Evolutionary conservation across 2,329 filamentous ascomycete genomes (phyloP).

Genomic region (Helicocarpus griseus): DNA sequence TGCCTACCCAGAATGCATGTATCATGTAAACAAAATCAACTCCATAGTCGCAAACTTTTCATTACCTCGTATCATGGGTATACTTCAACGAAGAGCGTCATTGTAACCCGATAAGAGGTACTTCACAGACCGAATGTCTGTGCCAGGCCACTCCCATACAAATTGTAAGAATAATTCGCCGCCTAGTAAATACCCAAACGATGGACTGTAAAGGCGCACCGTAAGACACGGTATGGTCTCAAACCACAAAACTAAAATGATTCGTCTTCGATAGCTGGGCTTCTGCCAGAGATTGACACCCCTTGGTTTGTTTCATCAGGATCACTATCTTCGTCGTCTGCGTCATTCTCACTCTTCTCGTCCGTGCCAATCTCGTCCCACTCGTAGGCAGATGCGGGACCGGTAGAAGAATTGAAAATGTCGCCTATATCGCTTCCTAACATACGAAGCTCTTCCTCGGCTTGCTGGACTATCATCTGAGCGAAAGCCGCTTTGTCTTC

Average conservation of each 20-base stretch:
- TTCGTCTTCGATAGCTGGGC: background rate
- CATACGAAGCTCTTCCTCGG: background rate
- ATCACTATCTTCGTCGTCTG: background rate
- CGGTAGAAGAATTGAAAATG: background rate
- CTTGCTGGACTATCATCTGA: background rate
- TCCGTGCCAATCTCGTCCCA: background rate
- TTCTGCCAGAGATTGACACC: background rate
- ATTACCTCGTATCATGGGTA: no score
- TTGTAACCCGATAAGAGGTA: no score
- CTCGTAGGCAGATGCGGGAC: background rate
- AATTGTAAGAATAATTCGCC: no score
- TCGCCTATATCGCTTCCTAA: constrained; percentile 5
- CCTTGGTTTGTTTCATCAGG: background rate
- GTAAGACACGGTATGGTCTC: no score
- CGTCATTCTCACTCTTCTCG: background rate
- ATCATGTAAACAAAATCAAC: background rate
- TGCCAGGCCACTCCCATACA: no score
- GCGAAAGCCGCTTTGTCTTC: constrained; percentile 5
- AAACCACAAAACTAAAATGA: background rate
- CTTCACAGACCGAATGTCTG: no score
- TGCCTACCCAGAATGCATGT: background rate
- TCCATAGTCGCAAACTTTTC: no score
- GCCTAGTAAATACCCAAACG: no score
- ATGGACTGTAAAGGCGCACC: no score
- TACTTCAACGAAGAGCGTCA: no score